These are phyloP conservation scores for Monosporascus sp. DNA, from an alignment of 2,329 filamentous ascomycete genomes.

Conservation along the genomic window DNA sequence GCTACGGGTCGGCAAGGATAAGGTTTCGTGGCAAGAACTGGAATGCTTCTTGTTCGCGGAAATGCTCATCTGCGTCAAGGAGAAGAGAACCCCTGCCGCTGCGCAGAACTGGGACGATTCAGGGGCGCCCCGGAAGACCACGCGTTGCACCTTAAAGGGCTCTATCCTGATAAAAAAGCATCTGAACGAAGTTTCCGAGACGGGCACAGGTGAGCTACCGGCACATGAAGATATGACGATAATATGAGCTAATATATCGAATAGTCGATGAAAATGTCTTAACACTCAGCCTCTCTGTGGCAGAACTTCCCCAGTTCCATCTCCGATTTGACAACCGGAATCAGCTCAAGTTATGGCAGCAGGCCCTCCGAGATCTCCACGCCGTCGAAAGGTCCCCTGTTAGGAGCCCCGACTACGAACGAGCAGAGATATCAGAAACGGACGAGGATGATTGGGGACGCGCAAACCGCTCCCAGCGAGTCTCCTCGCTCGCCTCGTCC, in stretches of 20 bases:
- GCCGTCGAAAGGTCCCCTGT: slow-evolving; percentile 58
- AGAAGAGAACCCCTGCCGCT: slow-evolving; percentile 67
- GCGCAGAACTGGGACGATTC: slow-evolving; percentile 63
- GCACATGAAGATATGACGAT: slow-evolving; percentile 17
- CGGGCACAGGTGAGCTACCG: slow-evolving; percentile 41
- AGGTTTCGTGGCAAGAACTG: slow-evolving; percentile 92
- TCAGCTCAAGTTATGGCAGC: slow-evolving; percentile 86
- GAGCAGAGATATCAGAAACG: slow-evolving; percentile 69
- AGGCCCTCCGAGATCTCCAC: slow-evolving; percentile 79
- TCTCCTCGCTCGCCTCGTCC: slow-evolving; percentile 76
- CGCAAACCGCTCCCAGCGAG: slow-evolving; percentile 54
- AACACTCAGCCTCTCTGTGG: slow-evolving; percentile 84
- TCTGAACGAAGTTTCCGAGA: slow-evolving; percentile 79
- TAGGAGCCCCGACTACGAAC: slow-evolving; percentile 72
- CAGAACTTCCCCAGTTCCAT: slow-evolving; percentile 89
- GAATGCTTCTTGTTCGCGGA: slow-evolving; percentile 96
- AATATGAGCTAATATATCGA: slow-evolving; percentile 24
- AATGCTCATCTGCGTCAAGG: slow-evolving; percentile 99
- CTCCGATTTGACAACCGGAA: slow-evolving; percentile 79
- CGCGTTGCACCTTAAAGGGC: slow-evolving; percentile 86
- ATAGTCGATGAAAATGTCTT: slow-evolving; percentile 72
- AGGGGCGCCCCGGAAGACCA: slow-evolving; percentile 54
- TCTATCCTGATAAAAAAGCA: slow-evolving; percentile 99
- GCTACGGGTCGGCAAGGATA: slow-evolving; percentile 91
- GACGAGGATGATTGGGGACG: slow-evolving; percentile 88